Base-by-base conservation (phyloP, 2,329 filamentous ascomycete genomes). In the Neonectria neomacrospora region DNA sequence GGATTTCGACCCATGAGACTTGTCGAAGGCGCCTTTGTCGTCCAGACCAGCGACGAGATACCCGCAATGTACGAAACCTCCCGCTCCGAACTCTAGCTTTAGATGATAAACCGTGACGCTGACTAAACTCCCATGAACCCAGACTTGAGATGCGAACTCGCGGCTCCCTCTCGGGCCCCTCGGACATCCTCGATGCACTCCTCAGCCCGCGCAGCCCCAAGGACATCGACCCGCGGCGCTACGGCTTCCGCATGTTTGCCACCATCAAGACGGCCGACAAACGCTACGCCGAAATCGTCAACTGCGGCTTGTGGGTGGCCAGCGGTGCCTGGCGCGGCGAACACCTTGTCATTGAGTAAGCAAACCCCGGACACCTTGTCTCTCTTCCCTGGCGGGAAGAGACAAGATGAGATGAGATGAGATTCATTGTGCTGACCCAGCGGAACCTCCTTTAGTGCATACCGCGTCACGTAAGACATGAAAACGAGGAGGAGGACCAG, bases 241-340 rank as follows among this genome's bases (percentile, higher is more conserved):
- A 85, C 66, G 81, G 80, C 61, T 84, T 84, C 66, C 79, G 82
- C 64, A 76, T 84, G 68, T 83, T 82, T 61, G 79, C 82, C 61
- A 82, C 81, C 18, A 81, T 85, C 76, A 82, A 84, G 71, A 84
- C 83, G 22, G 76, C 80, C 3, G 83, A 85, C 72, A 79, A 81
- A 70, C 78, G 83, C 30, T 85, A 85, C 67, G 77, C 77, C 51
- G 80, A 83, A 58, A 80, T 80, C 60, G 78, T 85, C 23, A 85
- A 85, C 71, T 83, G 80, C 70, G 82, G 81, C 5, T 75, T 84
- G 55, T 84, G 82, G 82, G 78, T 84, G 50, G 82, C 81, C 7
- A 83, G 81, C 70, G 82, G 82, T 52, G 80, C 82, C 71, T 81
- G 80, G 75, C 80, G 78, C 58, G 79, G 75, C 57, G 76, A 80